Percentiles rank a stretch among this genome's conserved stretches.
Evolutionary conservation across 768 basidiomycete genomes (phyloP).

Genomic region (Kondoa subrosea): DNA sequence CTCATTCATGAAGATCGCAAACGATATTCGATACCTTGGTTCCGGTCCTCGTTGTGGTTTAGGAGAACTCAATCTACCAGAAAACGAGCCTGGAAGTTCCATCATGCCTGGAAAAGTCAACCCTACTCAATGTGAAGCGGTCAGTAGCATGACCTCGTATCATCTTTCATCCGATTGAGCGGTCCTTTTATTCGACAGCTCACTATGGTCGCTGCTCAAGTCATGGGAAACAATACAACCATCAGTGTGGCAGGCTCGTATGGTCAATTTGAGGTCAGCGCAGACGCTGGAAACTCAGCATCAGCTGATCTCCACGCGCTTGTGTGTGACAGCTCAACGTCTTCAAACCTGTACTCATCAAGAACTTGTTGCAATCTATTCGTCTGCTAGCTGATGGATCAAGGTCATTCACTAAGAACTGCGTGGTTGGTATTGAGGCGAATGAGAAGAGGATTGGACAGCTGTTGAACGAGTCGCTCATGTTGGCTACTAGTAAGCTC

Average conservation of each 20-base stretch:
- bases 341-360: slow-evolving; percentile 97
- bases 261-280: slow-evolving; percentile 82
- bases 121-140: slow-evolving; percentile 94
- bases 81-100: slow-evolving; percentile 96
- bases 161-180: background rate
- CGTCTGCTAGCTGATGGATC: slow-evolving; percentile 85
- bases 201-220: slow-evolving; percentile 97
- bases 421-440: slow-evolving; percentile 85
- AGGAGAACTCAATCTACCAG: slow-evolving; percentile 81
- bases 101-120: slow-evolving; percentile 99
- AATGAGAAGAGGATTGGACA: slow-evolving; percentile 84
- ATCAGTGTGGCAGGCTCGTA: slow-evolving; percentile 83
- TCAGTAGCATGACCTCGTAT: background rate
- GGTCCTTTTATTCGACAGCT: slow-evolving; percentile 31
- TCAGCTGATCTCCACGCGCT: background rate
- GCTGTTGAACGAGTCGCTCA: slow-evolving; percentile 82
- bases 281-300: background rate
- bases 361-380: slow-evolving; percentile 91
- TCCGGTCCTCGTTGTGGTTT: slow-evolving; percentile 96
- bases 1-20: slow-evolving; percentile 97
- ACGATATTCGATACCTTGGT: slow-evolving; percentile 93
- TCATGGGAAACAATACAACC: slow-evolving; percentile 89
- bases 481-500: slow-evolving; percentile 63
- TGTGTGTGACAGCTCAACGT: slow-evolving; percentile 60
- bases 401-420: slow-evolving; percentile 90